A percentile compares a stretch with the other conserved stretches of the same genome.
phyloP scores from a whole-genome alignment of 139 green algal species.

The Closterium sp. region DNA sequence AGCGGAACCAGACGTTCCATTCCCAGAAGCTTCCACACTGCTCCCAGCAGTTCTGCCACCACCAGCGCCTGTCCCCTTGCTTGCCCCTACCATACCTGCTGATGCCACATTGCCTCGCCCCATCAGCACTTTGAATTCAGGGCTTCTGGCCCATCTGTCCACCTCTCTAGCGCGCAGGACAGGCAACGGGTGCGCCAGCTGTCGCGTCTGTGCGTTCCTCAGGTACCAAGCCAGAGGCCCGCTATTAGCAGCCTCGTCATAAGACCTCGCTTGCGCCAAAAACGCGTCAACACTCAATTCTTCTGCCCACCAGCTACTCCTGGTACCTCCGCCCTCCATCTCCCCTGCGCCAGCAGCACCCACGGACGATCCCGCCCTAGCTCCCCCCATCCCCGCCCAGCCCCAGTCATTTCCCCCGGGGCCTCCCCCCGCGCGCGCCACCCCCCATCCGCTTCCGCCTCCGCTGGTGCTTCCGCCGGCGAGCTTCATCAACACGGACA shows the following conservation, averaged over 20 bases:
- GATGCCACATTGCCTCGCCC: background rate
- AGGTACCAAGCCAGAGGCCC: slow-evolving; percentile 51
- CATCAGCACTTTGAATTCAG: slow-evolving; percentile 39
- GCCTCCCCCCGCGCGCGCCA: slow-evolving; percentile 79
- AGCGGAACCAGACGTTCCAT: too few species aligned
- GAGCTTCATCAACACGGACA: slow-evolving; percentile 84
- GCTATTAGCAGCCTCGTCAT: slow-evolving; percentile 52
- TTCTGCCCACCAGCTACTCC: slow-evolving; percentile 63
- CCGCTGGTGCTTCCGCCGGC: slow-evolving; percentile 86
- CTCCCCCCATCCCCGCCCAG: too few species aligned
- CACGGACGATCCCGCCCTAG: slow-evolving; percentile 46
- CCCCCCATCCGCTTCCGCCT: slow-evolving; percentile 44
- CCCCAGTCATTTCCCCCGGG: too few species aligned
- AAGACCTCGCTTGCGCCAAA: slow-evolving; percentile 69
- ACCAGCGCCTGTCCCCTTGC: too few species aligned
- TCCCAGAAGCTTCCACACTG: too few species aligned
- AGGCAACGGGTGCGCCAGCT: slow-evolving; percentile 55
- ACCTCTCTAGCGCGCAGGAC: slow-evolving; percentile 54
- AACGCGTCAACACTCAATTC: slow-evolving; percentile 95
- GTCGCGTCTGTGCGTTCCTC: slow-evolving; percentile 45
- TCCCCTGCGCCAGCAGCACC: slow-evolving; percentile 94
- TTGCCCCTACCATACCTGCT: too few species aligned
- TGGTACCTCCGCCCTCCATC: slow-evolving; percentile 60
- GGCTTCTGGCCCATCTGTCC: slow-evolving; percentile 43
- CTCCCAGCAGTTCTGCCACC: too few species aligned